Percentiles rank a stretch among this genome's conserved stretches.
These are phyloP conservation scores for Fusarium abutilonis DNA, from an alignment of 2,329 filamentous ascomycete genomes.

Conservation along the genomic window DNA sequence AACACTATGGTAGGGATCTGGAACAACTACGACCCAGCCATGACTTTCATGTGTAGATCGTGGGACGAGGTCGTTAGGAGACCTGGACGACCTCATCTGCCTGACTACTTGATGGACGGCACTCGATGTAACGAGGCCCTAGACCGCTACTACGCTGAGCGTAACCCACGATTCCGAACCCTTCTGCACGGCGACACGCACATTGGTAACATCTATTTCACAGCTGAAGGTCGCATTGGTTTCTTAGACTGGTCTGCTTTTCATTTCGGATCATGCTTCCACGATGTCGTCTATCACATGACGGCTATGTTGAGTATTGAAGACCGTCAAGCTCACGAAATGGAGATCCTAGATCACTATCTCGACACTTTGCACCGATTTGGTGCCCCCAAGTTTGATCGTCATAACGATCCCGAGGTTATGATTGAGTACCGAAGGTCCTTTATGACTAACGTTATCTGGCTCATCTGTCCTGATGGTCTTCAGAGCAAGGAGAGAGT, in stretches of 20 bases:
- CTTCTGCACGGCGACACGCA: conserved; percentile 57
- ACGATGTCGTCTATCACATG: conserved; percentile 56
- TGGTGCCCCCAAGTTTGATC: conserved; percentile 31
- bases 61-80: conserved; percentile 47
- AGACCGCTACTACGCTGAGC: conserved; percentile 50
- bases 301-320: conserved; percentile 52
- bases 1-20: conserved; percentile 36
- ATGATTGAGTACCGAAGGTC: conserved; percentile 43
- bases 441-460: conserved; percentile 44
- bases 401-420: conserved; percentile 34
- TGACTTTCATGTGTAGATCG: conserved; percentile 47
- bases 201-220: conserved; percentile 56
- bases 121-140: conserved; percentile 49
- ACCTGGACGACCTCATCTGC: conserved; percentile 47
- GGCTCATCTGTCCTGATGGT: conserved; percentile 39
- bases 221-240: conserved; percentile 47
- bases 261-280: conserved; percentile 55
- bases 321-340: conserved; percentile 54
- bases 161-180: conserved; percentile 53
- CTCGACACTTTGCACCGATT: conserved; percentile 26
- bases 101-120: conserved; percentile 52
- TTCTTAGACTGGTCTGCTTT: conserved; percentile 57
- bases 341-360: conserved; percentile 43
- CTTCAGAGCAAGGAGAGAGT: conserved; percentile 51
- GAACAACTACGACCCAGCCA: conserved; percentile 53